Evolutionary conservation across 1,284 basidiomycete genomes (phyloP), one percentile per base, ranked within the genome.

Genomic region (Leccinum solheimii): DNA sequence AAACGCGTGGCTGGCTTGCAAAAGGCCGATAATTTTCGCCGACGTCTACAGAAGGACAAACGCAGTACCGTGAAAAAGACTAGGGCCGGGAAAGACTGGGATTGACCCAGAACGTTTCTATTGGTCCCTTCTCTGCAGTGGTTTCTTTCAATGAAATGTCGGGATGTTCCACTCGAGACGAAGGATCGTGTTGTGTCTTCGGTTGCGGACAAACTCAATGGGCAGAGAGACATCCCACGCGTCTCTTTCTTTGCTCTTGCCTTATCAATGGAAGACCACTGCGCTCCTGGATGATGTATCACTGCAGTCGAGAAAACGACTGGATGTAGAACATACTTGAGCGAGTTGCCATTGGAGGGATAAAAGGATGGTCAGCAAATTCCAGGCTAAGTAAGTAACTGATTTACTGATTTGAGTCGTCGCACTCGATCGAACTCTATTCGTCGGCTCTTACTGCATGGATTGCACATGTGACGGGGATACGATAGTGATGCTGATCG

Each of bases 21-120:
- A 65, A 77, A 73, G 56, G 79, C 74, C 0, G 82, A 84, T 7
- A 79, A 81, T 62, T 77, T 74, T 1, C 77, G 79, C 49, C 75
- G 83, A 51, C 78, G 79, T 61, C 64, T 73, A 53, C 81, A 83
- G 40, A 90, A 90, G 73, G 78, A 79, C 36, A 76, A 79, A 64
- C 77, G 79, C 57, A 87, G 83, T 62, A 70, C 74, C 3, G 63
- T 75, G 43, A 85, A 85, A 64, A 75, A 67, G 40, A 68, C 69
- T 56, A 74, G 82, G 57, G 68, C 72, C 52, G 70, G 60, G 16
- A 69, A 68, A 52, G 63, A 65, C 51, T 72, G 72, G 66, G 74
- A 73, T 51, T 72, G 55, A 67, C 21, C 19, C 5, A 11, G 26
- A 16, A n/a, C 19, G 5, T 1, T 27, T 45, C 23, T 9, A 8